phyloP scores from a whole-genome alignment of 148 eudicot genomes.

The Rhododendron henanense region DNA sequence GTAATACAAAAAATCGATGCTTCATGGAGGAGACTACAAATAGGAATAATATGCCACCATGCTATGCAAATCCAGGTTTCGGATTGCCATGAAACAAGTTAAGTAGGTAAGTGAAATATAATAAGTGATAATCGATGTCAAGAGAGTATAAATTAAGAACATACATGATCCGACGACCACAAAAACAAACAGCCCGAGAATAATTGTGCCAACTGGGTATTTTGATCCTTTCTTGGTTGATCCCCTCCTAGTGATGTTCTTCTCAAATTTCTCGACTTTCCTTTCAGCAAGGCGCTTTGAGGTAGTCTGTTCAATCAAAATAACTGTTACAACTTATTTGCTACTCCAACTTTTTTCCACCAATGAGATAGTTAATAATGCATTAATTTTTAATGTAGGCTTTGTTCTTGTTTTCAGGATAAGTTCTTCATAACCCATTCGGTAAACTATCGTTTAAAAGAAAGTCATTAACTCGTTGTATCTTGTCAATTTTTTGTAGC shows the following conservation, averaged over 20 bases:
- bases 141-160: neutral
- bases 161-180: slow-evolving; percentile 41
- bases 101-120: neutral
- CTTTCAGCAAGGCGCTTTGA: slow-evolving; percentile 45
- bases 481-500: neutral
- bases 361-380: neutral
- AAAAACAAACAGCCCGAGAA: slow-evolving; percentile 33
- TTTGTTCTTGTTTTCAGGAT: neutral
- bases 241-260: slow-evolving; percentile 44
- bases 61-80: neutral
- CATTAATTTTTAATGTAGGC: neutral
- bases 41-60: neutral
- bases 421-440: neutral
- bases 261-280: slow-evolving; percentile 52
- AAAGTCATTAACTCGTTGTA: neutral
- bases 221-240: slow-evolving; percentile 22
- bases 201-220: slow-evolving; percentile 12
- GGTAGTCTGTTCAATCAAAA: slow-evolving; percentile 36
- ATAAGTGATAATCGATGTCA: neutral
- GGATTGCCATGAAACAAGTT: neutral
- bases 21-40: neutral
- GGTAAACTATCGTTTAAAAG: neutral
- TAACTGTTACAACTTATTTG: neutral
- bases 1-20: neutral
- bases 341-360: neutral